Conservation (phyloP, 2,329 filamentous ascomycete species). For the Orbilia quercus region DNA sequence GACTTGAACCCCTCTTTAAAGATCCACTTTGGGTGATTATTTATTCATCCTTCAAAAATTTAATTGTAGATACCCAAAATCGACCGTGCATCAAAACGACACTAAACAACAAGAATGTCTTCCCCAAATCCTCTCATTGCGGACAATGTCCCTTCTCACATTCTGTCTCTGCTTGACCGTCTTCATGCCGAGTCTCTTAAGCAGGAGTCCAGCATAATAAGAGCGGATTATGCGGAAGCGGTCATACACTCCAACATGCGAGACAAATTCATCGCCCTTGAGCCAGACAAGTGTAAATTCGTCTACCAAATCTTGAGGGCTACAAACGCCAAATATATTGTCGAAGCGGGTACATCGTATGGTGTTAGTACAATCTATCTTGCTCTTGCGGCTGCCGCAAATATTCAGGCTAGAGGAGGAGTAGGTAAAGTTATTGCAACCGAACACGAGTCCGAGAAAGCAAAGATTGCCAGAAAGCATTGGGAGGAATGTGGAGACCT, state of each 20-base stretch:
- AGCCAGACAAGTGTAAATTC: conserved; percentile 70
- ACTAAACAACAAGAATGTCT: conserved; percentile 30
- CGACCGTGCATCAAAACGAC: too few relatives aligned
- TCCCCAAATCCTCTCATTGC: conserved; percentile 58
- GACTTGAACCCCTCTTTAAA: neutral
- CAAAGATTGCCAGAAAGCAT: conserved; percentile 66
- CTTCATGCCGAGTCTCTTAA: conserved; percentile 61
- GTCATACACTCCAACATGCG: conserved; percentile 64
- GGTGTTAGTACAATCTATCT: conserved; percentile 74
- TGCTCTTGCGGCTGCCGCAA: conserved; percentile 69
- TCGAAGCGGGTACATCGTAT: conserved; percentile 73
- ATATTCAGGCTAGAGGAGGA: conserved; percentile 61
- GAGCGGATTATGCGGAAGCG: conserved; percentile 57
- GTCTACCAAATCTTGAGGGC: conserved; percentile 69
- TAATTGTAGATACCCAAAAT: neutral
- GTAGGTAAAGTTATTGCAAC: conserved; percentile 70
- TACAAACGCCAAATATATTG: conserved; percentile 67
- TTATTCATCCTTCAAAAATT: neutral
- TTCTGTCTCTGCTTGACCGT: conserved; percentile 61
- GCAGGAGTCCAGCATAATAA: conserved; percentile 61
- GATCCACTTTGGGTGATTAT: neutral
- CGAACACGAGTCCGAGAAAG: conserved; percentile 71
- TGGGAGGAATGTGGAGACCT: conserved; percentile 68
- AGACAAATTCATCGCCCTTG: conserved; percentile 72
- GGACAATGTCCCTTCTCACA: conserved; percentile 61